These are phyloP conservation scores for Nannizziopsis arthrosporioides DNA, from an alignment of 2,329 filamentous ascomycete species.

Conservation along the genomic window DNA sequence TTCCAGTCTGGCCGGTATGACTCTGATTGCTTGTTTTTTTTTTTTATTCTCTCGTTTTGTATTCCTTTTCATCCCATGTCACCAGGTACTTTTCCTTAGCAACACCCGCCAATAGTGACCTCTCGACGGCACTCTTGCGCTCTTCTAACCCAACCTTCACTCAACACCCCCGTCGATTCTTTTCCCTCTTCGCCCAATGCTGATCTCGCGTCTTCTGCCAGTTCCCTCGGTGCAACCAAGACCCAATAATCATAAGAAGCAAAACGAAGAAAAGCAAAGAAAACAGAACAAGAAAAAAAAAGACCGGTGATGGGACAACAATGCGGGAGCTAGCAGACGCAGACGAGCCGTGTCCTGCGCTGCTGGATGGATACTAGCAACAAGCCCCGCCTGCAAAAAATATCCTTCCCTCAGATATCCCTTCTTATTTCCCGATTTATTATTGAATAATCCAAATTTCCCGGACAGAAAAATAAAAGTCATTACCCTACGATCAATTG, in stretches of 20 bases:
- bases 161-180: background rate
- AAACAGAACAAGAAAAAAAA: background rate
- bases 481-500: background rate
- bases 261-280: background rate
- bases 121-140: background rate
- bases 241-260: background rate
- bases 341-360: conserved; percentile 8
- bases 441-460: background rate
- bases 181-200: background rate
- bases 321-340: conserved; percentile 6
- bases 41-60: background rate
- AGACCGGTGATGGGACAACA: background rate
- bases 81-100: no score
- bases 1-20: conserved; percentile 1
- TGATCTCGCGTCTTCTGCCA: conserved; percentile 1
- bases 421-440: conserved; percentile 4
- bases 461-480: no score
- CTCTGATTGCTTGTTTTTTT: background rate
- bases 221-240: conserved; percentile 1
- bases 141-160: background rate
- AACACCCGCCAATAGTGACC: no score
- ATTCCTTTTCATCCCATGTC: background rate
- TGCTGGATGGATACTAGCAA: conserved; percentile 9
- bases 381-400: background rate
- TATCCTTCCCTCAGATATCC: background rate